Evolutionary conservation across 768 basidiomycete genomes (phyloP), one percentile per base, ranked within the genome.

Genomic region (Austroboletus festivus): DNA sequence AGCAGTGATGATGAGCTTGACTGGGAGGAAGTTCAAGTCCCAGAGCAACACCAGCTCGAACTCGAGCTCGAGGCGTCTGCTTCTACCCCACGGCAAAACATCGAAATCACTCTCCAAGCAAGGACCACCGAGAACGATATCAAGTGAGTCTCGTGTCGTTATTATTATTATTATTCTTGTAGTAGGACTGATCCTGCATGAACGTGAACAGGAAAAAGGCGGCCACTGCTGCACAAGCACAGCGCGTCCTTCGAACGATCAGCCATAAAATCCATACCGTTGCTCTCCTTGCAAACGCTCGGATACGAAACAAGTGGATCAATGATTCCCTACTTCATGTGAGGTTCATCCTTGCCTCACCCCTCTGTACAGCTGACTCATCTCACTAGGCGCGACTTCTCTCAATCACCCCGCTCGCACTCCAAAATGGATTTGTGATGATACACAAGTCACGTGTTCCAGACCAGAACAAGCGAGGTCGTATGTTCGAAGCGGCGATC

Each of bases 181-280:
- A 5, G 16, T 19, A 9, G 12, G 13, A 18, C 39, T 39, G 42
- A 50, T 43, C 42, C 53, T 24, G 45, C 73, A 68, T 31, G 42
- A 41, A 30, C 58, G 79, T 73, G 62, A 34, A 44, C 74, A 77
- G 70, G 67, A 67, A 77, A 77, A 52, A 68, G 38, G 57, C 56
- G 0, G 49, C 68, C 10, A 64, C 65, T 24, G 56, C 81, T 52
- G 67, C 79, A 28, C 75, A 81, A 51, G 80, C 80, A 13, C 89
- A 94, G 60, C 81, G 93, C 12, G 71, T 84, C 35, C 64, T 83
- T 9, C 78, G 93, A 28, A 79, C 94, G 39, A 80, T 86, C 48
- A 83, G 81, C 46, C 95, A 98, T 71, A 94, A 95, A 68, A 73
- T 92, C 13, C 96, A 99, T 58, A 89, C 92, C 9, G 69, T 94